Evolutionary conservation across 2,329 filamentous ascomycete species (phyloP), one percentile per base, ranked within the genome.

Genomic region (Aspergillus quadrilineatus): DNA sequence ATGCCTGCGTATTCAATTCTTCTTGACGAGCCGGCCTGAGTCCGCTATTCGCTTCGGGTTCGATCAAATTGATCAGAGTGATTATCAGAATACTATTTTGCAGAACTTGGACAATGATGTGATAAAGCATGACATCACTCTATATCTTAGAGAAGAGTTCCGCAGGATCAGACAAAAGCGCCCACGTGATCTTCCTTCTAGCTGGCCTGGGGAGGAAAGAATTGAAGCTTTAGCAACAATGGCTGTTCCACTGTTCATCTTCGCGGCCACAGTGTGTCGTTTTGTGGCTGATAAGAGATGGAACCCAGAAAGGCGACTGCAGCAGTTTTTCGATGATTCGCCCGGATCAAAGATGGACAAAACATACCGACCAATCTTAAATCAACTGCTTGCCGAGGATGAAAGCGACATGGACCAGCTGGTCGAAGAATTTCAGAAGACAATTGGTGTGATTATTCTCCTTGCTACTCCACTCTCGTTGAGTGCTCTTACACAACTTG

Each of bases 191-290:
- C 47, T 56, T 30, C 39, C 36, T 7, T 3, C 29, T 4, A 17
- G 15, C 12, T 58, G 56, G 56, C 56, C 56, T 47, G 50, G 46
- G 12, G 41, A 47, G 32, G 34, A 47, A 36, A 42, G 12, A 42
- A 50, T 55, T 9, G 12, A 55, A 42, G 15, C n/a, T 12, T 17
- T 58, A n/a, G 46, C 43, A 42, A 36, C 17, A n/a, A 58, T 43
- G 41, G 51, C 56, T 36, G 28, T 12, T 50, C 56, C 56, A 6
- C 46, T 58, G 9, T 58, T 58, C 36, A 58, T 58, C 34, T 55
- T 50, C 30, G 56, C 56, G 15, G 56, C 51, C 9, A 58, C 51
- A 4, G 15, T 58, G 7, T 58, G 56, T 47, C 51, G 50, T 28
- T 58, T 58, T 26, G 41, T 58, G 32, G 32, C 12, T 0, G 41